Evolutionary conservation across 495 filamentous ascomycete genomes (phyloP).

Genomic region (Hypoxylon intermedium): DNA sequence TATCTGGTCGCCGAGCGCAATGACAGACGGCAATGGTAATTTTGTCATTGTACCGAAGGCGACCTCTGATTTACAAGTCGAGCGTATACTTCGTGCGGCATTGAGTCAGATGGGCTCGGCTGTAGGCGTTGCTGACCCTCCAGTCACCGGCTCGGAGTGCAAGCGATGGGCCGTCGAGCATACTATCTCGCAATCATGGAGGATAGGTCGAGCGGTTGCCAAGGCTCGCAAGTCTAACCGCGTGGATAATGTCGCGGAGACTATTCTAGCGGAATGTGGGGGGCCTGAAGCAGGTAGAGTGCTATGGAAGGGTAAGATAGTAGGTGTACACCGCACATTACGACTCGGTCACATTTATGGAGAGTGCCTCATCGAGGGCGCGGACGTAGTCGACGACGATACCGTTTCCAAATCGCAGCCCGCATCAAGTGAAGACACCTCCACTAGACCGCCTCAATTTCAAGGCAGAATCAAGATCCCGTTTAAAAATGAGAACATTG

Average conservation of each 20-base stretch:
- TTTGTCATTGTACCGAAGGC: constrained; percentile 52
- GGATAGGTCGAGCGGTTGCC: constrained; percentile 61
- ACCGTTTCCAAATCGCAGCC: constrained; percentile 18
- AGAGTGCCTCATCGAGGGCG: constrained; percentile 59
- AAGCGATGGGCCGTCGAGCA: constrained; percentile 59
- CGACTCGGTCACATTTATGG: constrained; percentile 63
- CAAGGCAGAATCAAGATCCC: constrained; percentile 60
- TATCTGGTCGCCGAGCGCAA: constrained; percentile 54
- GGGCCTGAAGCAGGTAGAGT: constrained; percentile 59
- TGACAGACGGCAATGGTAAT: constrained; percentile 60
- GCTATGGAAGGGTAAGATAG: constrained; percentile 68
- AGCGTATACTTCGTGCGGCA: constrained; percentile 51
- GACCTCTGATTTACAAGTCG: constrained; percentile 49
- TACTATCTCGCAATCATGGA: constrained; percentile 61
- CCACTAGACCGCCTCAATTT: constrained; percentile 24
- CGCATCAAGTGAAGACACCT: not conserved
- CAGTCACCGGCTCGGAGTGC: constrained; percentile 51
- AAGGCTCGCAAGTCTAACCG: constrained; percentile 55
- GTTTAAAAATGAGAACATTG: constrained; percentile 72
- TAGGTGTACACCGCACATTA: constrained; percentile 62
- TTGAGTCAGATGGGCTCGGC: constrained; percentile 57
- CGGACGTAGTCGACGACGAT: constrained; percentile 44
- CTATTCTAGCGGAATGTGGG: constrained; percentile 64
- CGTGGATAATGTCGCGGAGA: constrained; percentile 58
- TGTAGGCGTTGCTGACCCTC: constrained; percentile 55